phyloP scores from a whole-genome alignment of 257 asterid genomes.

The Nicotiana sylvestris region DNA sequence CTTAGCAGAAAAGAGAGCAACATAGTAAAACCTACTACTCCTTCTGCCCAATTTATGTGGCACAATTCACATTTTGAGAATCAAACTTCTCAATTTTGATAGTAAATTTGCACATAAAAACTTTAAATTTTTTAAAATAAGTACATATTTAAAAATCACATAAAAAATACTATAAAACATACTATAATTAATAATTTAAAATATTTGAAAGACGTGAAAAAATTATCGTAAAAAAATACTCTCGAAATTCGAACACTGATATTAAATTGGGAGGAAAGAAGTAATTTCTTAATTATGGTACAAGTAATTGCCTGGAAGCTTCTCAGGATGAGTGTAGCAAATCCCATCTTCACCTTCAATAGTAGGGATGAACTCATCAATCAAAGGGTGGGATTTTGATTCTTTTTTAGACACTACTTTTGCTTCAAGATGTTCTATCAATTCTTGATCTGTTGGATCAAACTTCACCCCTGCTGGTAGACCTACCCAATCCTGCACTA shows the following conservation, averaged over 20 bases:
- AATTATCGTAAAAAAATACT: too few relatives aligned
- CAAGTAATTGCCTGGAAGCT: conserved; percentile 43
- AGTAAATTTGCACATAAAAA: rapidly evolving
- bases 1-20: conserved; percentile 10
- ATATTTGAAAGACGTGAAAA: too few relatives aligned
- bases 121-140: too few relatives aligned
- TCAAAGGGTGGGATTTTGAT: conserved; percentile 92
- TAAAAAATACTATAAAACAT: too few relatives aligned
- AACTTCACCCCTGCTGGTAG: conserved; percentile 98
- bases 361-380: conserved; percentile 65
- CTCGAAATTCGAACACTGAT: too few relatives aligned
- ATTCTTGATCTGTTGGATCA: conserved; percentile 97
- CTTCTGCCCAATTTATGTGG: too few relatives aligned
- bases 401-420: conserved; percentile 61
- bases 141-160: too few relatives aligned
- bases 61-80: too few relatives aligned
- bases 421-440: conserved; percentile 95
- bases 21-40: conserved; percentile 35
- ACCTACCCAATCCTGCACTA: conserved; percentile 86
- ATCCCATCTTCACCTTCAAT: conserved; percentile 77
- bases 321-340: conserved; percentile 69
- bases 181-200: too few relatives aligned
- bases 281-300: conserved; percentile 8
- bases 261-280: too few relatives aligned
- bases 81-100: too few relatives aligned